Percentiles rank a stretch among this genome's conserved stretches.
Evolutionary conservation across 768 basidiomycete species (phyloP).

Genomic region (Trametopsis cervina): DNA sequence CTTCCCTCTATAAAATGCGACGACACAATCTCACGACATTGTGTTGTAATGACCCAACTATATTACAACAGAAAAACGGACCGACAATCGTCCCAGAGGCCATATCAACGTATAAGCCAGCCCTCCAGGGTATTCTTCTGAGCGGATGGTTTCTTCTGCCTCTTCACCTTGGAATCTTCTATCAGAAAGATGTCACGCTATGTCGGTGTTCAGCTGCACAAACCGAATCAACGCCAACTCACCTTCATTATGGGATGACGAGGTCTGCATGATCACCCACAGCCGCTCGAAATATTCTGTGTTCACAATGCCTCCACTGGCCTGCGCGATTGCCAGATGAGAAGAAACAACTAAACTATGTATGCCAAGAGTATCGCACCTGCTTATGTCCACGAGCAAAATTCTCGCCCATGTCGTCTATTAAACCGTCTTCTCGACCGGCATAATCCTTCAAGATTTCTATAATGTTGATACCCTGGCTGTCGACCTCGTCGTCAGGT

Average conservation of each 20-base stretch:
- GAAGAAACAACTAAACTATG: background rate
- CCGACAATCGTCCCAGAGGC: background rate
- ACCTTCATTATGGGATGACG: slow-evolving; percentile 2
- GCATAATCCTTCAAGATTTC: slow-evolving; percentile 33
- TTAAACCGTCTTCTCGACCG: slow-evolving; percentile 24
- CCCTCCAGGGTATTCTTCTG: slow-evolving; percentile 23
- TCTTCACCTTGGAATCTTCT: slow-evolving; percentile 12
- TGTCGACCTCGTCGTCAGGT: too few species aligned
- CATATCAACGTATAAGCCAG: slow-evolving; percentile 14
- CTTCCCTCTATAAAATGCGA: too few species aligned
- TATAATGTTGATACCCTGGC: slow-evolving; percentile 31
- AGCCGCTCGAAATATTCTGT: slow-evolving; percentile 20
- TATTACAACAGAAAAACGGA: background rate
- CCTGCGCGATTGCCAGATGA: slow-evolving; percentile 20
- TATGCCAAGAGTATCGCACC: background rate
- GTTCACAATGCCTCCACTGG: slow-evolving; percentile 40
- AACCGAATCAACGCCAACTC: background rate
- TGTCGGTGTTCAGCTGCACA: background rate
- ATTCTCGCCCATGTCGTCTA: slow-evolving; percentile 34
- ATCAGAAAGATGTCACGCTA: background rate
- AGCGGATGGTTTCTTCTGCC: slow-evolving; percentile 4
- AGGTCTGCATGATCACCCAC: slow-evolving; percentile 18
- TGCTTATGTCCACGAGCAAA: slow-evolving; percentile 39
- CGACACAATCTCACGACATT: background rate
- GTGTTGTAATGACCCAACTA: background rate